phyloP scores from a whole-genome alignment of 2,329 filamentous ascomycete species.

The Claviceps humidiphila region DNA sequence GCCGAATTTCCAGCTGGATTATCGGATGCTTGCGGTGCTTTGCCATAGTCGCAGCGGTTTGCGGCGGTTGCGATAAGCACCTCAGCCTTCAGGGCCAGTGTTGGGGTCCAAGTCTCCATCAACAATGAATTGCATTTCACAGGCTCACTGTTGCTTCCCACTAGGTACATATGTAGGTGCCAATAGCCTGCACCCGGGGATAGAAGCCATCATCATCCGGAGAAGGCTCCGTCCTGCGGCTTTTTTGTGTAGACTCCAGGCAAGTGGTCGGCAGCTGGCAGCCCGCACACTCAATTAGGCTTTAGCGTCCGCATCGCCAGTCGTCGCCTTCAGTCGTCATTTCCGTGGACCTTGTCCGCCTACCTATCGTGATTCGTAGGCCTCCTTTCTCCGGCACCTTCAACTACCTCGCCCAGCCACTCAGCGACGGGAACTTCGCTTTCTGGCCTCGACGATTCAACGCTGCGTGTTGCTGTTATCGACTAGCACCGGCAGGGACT shows the following conservation, averaged over 20 bases:
- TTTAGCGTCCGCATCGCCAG: background rate
- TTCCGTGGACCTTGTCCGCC: background rate
- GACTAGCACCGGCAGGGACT: background rate
- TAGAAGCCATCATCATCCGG: background rate
- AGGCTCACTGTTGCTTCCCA: too few species aligned
- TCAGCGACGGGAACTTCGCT: background rate
- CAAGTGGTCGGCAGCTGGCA: background rate
- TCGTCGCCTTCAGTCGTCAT: background rate
- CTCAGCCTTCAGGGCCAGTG: too few species aligned
- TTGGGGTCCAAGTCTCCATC: too few species aligned
- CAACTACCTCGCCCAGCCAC: background rate
- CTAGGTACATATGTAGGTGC: too few species aligned
- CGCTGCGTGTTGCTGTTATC: background rate
- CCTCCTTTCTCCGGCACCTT: background rate
- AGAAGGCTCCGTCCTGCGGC: background rate
- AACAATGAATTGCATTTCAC: too few species aligned
- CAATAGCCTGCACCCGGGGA: too few species aligned
- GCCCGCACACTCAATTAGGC: background rate
- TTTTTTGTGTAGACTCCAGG: background rate
- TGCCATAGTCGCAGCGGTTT: too few species aligned
- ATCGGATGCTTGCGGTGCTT: too few species aligned
- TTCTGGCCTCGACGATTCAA: background rate
- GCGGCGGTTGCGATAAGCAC: too few species aligned
- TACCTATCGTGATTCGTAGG: background rate
- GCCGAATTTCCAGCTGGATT: conserved; percentile 13